Conservation (phyloP, 805 yeast species). For the Candida insectorum region DNA sequence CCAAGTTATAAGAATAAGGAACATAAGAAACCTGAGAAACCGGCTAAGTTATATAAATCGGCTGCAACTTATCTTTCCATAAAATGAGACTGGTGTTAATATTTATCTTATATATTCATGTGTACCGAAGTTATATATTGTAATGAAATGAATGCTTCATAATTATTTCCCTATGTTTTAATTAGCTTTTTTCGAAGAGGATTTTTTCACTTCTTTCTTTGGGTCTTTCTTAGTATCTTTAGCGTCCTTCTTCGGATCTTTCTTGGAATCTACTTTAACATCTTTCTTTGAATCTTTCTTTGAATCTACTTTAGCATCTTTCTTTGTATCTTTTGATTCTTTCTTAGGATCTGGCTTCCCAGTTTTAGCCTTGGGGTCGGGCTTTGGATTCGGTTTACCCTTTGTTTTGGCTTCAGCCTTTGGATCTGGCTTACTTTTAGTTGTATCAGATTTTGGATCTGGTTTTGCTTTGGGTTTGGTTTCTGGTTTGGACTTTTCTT, state of each 20-base stretch:
- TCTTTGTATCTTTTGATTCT: neutral
- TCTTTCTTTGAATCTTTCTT: neutral
- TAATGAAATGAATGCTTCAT: too few relatives aligned
- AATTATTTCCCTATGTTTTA: too few relatives aligned
- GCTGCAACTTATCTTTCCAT: too few relatives aligned
- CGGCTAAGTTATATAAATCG: too few relatives aligned
- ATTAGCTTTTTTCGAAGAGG: too few relatives aligned
- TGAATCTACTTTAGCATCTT: neutral
- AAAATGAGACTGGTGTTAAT: too few relatives aligned
- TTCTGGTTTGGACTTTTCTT: neutral
- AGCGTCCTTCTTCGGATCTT: neutral
- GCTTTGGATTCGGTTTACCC: conserved; percentile 1
- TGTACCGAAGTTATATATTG: too few relatives aligned
- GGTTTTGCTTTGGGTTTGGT: neutral
- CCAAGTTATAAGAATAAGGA: too few relatives aligned
- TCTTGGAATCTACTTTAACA: neutral
- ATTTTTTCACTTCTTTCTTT: too few relatives aligned
- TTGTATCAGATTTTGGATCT: neutral
- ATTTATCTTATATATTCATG: too few relatives aligned
- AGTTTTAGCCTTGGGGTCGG: neutral
- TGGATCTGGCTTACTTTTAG: neutral
- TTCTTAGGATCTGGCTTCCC: neutral
- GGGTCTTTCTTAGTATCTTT: neutral
- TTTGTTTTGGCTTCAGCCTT: conserved; percentile 1
- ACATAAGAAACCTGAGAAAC: too few relatives aligned